phyloP scores from a whole-genome alignment of 306 rosid genomes.

The Carpinus fangiana region DNA sequence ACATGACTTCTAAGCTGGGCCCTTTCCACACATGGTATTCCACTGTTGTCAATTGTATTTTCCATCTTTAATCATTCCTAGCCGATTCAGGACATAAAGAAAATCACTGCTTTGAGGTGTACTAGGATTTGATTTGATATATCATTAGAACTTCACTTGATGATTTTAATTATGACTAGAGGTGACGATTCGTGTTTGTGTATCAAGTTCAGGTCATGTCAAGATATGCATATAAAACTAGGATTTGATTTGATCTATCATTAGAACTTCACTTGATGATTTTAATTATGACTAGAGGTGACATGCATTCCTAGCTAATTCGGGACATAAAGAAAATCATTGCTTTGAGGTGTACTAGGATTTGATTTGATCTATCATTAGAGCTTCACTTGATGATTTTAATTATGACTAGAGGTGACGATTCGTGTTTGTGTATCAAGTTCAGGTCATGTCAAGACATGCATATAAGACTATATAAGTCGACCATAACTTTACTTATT shows the following conservation, averaged over 20 bases:
- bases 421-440: too few species aligned
- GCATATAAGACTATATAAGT: too few species aligned
- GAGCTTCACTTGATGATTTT: slow-evolving; percentile 19
- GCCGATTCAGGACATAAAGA: slow-evolving; percentile 43
- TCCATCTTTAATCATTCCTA: slow-evolving; percentile 47
- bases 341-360: slow-evolving; percentile 31
- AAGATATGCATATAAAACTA: not conserved
- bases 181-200: too few species aligned
- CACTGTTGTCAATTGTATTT: slow-evolving; percentile 32
- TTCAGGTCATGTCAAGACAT: too few species aligned
- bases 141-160: slow-evolving; percentile 38
- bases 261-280: slow-evolving; percentile 27
- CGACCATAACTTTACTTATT: too few species aligned
- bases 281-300: not conserved
- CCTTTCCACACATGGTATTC: slow-evolving; percentile 49
- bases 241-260: slow-evolving; percentile 38
- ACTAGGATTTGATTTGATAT: slow-evolving; percentile 30
- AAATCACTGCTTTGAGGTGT: slow-evolving; percentile 38
- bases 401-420: not conserved
- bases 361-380: slow-evolving; percentile 43
- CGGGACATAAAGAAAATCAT: slow-evolving; percentile 36
- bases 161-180: not conserved
- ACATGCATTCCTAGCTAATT: slow-evolving; percentile 43
- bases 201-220: too few species aligned
- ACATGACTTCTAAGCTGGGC: slow-evolving; percentile 31